A percentile compares a stretch with the other conserved stretches of the same genome.
Conservation (phyloP, 352 stramenopile genomes). For the Phytophthora pluvialis region DNA sequence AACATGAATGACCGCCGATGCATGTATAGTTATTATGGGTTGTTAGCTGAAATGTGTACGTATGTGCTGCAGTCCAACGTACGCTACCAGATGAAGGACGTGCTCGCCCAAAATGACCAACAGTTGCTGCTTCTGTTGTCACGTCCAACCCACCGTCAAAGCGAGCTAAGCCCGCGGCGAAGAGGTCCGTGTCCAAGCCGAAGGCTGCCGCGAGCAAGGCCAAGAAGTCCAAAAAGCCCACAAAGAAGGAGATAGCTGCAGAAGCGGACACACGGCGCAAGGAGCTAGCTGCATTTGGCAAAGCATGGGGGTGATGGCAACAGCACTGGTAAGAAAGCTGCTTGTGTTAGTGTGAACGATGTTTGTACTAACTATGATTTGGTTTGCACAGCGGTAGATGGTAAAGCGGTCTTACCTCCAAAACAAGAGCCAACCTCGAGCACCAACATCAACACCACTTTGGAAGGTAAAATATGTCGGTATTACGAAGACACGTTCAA, state of each 20-base stretch:
- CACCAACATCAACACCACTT: no score
- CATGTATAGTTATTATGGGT: no score
- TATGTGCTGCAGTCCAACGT: not conserved
- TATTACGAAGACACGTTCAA: conserved; percentile 3
- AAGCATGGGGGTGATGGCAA: conserved; percentile 5
- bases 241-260: conserved; percentile 7
- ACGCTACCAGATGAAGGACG: no score
- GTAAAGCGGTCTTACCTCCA: not conserved
- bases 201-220: no score
- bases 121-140: no score
- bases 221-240: not conserved
- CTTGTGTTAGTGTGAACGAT: not conserved
- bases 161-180: no score
- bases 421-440: no score
- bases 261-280: not conserved
- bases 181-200: no score
- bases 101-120: no score
- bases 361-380: no score
- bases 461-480: not conserved
- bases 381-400: not conserved
- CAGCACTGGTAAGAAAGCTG: not conserved
- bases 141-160: no score
- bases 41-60: no score
- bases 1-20: not conserved
- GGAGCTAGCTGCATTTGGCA: conserved; percentile 6